Evolutionary conservation across 768 basidiomycete genomes (phyloP), one percentile per base, ranked within the genome.

Genomic region (Collybia sp.): DNA sequence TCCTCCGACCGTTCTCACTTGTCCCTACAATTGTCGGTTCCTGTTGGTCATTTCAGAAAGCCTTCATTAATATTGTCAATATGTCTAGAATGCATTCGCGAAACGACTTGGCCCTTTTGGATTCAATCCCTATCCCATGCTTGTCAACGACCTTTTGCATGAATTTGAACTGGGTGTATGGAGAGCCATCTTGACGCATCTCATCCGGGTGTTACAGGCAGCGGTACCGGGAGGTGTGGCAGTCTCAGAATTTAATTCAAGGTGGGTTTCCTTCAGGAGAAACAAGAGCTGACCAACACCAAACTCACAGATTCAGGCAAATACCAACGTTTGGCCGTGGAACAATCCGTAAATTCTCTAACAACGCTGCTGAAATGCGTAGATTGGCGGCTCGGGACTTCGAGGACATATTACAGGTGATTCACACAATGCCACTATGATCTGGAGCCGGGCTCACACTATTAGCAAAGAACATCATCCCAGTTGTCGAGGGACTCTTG

Each of bases 81-180:
- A n/a, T 6, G 6, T n/a, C 1, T 20, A 69, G 66, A 67, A 67
- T 55, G 59, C 64, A 0, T 66, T 69, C 46, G 49, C 56, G 0
- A 9, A 43, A 6, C 30, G 34, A 0, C 43, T 65, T 3, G 42
- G 36, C 16, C 11, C 11, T n/a, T 44, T 48, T 12, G 48, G 48
- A 4, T 55, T 66, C 42, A 53, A 59, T 38, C 32, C 54, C 13
- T 62, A 52, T 39, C 6, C 36, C 2, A 58, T 67, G 53, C 47
- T 67, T 12, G 58, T 56, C 5, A 46, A 55, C 0, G 68, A 68
- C 43, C 48, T 68, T 11, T 42, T 70, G 48, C 68, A 68, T 51
- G 67, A 70, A 47, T 52, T 67, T 44, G 66, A 70, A 43, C 58
- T 68, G 0, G 67, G 68, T 3, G 62, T 63, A 8, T 68, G 62